These are phyloP conservation scores for Gossypioides kirkii DNA, from an alignment of 345 rosid genomes.

Conservation along the genomic window DNA sequence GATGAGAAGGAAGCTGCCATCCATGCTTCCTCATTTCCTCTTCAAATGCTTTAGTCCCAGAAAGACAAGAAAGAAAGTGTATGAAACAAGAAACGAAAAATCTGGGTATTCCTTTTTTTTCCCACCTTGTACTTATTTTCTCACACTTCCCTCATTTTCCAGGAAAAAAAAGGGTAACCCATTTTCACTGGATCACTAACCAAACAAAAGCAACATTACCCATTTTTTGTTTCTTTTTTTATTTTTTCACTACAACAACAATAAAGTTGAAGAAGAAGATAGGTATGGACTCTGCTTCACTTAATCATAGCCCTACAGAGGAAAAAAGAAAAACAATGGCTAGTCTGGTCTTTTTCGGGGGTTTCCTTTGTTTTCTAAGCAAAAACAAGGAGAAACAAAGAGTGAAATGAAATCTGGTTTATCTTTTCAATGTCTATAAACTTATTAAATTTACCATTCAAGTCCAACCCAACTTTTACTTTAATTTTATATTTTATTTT, in stretches of 20 bases:
- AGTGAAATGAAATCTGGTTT: slow-evolving; percentile 5
- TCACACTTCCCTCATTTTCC: slow-evolving; percentile 47
- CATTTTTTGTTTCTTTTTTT: slow-evolving; percentile 19
- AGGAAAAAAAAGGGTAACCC: slow-evolving; percentile 23
- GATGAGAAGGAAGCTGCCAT: slow-evolving; percentile 98
- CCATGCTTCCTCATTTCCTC: slow-evolving; percentile 89
- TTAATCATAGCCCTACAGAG: slow-evolving; percentile 20
- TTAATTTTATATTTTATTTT: slow-evolving; percentile 16
- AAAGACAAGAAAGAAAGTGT: slow-evolving; percentile 13
- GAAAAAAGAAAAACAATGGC: neutral
- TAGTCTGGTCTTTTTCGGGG: slow-evolving; percentile 29
- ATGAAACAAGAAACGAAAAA: neutral
- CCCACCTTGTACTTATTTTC: slow-evolving; percentile 11
- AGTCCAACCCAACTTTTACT: slow-evolving; percentile 21
- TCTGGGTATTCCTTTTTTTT: neutral
- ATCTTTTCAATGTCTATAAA: slow-evolving; percentile 37
- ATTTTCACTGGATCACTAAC: slow-evolving; percentile 23
- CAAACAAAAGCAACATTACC: slow-evolving; percentile 15
- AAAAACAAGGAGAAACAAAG: neutral
- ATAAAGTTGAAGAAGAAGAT: slow-evolving; percentile 26
- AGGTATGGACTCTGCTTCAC: slow-evolving; percentile 25
- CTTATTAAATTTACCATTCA: slow-evolving; percentile 40
- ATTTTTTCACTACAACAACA: slow-evolving; percentile 22
- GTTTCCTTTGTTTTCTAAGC: slow-evolving; percentile 28
- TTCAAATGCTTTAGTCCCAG: slow-evolving; percentile 36